phyloP scores from a whole-genome alignment of 1,284 basidiomycete genomes.

The Meira nashicola region DNA sequence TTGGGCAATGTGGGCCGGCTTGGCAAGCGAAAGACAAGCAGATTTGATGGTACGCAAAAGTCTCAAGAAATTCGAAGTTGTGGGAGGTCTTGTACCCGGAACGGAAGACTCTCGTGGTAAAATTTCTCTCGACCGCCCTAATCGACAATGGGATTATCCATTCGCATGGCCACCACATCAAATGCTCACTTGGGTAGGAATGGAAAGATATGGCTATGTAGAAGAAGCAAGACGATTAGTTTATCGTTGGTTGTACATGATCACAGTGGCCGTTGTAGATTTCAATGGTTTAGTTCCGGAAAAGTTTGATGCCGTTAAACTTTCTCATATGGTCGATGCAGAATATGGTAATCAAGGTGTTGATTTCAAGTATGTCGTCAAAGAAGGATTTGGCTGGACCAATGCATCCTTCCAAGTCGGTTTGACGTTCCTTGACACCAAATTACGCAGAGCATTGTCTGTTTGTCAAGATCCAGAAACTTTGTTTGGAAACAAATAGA shows the following conservation, averaged over 20 bases:
- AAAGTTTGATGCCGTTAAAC: conserved; percentile 82
- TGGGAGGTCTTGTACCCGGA: conserved; percentile 91
- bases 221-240: conserved; percentile 88
- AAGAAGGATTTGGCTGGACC: conserved; percentile 84
- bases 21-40: conserved; percentile 88
- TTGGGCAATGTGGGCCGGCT: conserved; percentile 96
- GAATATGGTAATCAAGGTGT: conserved; percentile 98
- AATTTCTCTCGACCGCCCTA: conserved; percentile 91
- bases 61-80: conserved; percentile 88
- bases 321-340: conserved; percentile 91
- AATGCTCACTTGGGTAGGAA: conserved; percentile 84
- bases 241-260: conserved; percentile 95
- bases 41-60: conserved; percentile 81
- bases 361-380: conserved; percentile 80
- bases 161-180: conserved; percentile 70
- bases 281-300: conserved; percentile 61
- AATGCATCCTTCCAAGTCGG: conserved; percentile 71
- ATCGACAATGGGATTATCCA: conserved; percentile 81
- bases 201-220: conserved; percentile 90
- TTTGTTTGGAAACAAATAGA: conserved; percentile 2
- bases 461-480: conserved; percentile 80
- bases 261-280: conserved; percentile 58
- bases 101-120: conserved; percentile 94
- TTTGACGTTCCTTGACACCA: conserved; percentile 82
- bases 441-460: conserved; percentile 89